These are phyloP conservation scores for Echeveria elegans DNA, from an alignment of 164 flowering plant genomes.

Conservation along the genomic window DNA sequence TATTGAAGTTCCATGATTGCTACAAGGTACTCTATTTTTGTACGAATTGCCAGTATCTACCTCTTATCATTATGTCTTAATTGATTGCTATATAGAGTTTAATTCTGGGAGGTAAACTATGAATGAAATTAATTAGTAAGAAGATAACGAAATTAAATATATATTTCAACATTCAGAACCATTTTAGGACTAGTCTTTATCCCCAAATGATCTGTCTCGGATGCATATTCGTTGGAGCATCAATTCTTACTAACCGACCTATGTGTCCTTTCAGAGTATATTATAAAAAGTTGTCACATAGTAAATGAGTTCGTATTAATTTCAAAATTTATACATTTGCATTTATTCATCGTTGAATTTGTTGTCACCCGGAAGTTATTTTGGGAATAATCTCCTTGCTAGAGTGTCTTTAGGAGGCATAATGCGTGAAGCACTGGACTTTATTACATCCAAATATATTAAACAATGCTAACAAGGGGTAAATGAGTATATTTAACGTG, in stretches of 20 bases:
- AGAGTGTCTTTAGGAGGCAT: background rate
- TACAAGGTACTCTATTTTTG: slow-evolving; percentile 87
- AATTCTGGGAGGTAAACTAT: background rate
- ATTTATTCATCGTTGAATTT: too few species aligned
- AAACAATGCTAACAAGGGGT: too few species aligned
- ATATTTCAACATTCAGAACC: too few species aligned
- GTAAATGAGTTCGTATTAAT: background rate
- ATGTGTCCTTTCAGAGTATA: background rate
- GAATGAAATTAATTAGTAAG: too few species aligned
- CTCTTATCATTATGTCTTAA: background rate
- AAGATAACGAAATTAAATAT: background rate
- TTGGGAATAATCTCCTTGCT: background rate
- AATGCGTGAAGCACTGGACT: background rate
- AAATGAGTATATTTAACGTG: too few species aligned
- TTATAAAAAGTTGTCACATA: too few species aligned
- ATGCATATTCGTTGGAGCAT: background rate
- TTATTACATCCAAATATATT: too few species aligned
- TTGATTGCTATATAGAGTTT: background rate
- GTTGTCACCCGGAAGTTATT: background rate
- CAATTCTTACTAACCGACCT: background rate
- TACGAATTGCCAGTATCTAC: background rate
- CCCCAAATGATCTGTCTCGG: too few species aligned
- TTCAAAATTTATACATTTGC: too few species aligned
- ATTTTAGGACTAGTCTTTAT: too few species aligned
- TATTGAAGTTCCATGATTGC: slow-evolving; percentile 76